Evolutionary conservation across 306 rosid genomes (phyloP), one percentile per base, ranked within the genome.

Genomic region (Parietaria judaica): DNA sequence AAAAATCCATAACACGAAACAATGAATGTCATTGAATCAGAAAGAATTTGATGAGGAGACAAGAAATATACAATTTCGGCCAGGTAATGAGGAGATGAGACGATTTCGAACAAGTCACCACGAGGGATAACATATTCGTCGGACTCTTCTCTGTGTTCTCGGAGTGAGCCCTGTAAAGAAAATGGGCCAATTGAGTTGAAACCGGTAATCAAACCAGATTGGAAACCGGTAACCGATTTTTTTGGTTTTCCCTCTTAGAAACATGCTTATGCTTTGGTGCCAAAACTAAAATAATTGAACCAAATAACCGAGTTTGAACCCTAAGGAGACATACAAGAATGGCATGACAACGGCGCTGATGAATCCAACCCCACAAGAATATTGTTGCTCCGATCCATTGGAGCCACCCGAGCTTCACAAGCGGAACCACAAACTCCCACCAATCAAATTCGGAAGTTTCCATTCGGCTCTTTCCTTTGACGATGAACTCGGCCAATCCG

Each of bases 21-120:
- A 23, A 45, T 52, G 63, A 14, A 53, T 17, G 0, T 36, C 35
- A 45, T 12, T 48, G 34, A 14, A 59, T 44, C 3, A 41, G 9
- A 5, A 8, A 41, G 9, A 8, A 41, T 41, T 11, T 36, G 57
- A 80, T 49, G 64, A 49, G 13, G 14, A 49, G 14, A 49, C 15
- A 5, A 10, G 15, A 63, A 68, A 65, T 51, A 78, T 83, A 88
- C 98, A 34, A 88, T 86, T 80, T 88, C 98, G 36, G 96, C 80
- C 52, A 92, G 89, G 76, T 91, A 91, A 60, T 91, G 98, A 5
- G 98, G 85, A 36, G 90, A 88, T 5, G 96, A 91, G 44, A 91
- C 98, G 0, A 73, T 14, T 68, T 82, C 80, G 59, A 91, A 91
- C 98, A 96, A 91, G 74, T 86, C 95, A 39, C 95, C 98, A 6